A percentile compares a stretch with the other conserved stretches of the same genome.
Evolutionary conservation across 2,329 filamentous ascomycete genomes (phyloP).

Genomic region (Aspergillus luchuensis): DNA sequence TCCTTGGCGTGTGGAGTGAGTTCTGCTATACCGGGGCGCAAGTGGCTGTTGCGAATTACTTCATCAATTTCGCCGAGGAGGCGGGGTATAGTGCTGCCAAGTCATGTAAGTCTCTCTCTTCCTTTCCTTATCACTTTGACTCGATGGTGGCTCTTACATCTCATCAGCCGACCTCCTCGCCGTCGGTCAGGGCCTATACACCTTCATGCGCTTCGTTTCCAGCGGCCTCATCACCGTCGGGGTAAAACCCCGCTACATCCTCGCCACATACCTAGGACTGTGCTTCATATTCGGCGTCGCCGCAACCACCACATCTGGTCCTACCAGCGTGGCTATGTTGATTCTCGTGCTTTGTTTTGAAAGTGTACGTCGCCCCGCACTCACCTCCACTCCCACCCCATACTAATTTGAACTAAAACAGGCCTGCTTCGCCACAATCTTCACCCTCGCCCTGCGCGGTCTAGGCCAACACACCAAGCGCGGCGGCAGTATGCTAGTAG

Average conservation of each 20-base stretch:
- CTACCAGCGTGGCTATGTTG: background rate
- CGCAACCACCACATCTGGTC: background rate
- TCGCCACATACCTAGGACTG: background rate
- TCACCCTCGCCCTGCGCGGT: constrained; percentile 2
- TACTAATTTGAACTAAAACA: background rate
- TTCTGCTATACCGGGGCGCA: constrained; percentile 11
- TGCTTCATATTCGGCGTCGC: background rate
- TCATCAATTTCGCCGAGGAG: constrained; percentile 8
- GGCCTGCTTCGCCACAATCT: constrained; percentile 15
- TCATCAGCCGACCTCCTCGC: constrained; percentile 2
- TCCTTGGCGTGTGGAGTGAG: background rate
- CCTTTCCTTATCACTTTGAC: too few species aligned
- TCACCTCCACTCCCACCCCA: background rate
- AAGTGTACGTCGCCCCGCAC: background rate
- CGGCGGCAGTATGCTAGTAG: constrained; percentile 2
- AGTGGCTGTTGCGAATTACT: constrained; percentile 3
- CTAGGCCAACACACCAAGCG: constrained; percentile 8
- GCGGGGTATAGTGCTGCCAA: background rate
- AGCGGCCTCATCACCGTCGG: constrained; percentile 2
- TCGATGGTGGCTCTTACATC: too few species aligned
- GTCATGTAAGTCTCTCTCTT: background rate
- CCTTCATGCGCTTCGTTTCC: constrained; percentile 8
- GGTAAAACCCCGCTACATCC: constrained; percentile 8
- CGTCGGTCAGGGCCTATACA: constrained; percentile 9
- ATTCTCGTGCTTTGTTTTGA: background rate